Conservation (phyloP, 129 eudicot genomes). For the sunflower (Helianthus annuus) region HanXRQr2.0-SUNRISE NC_035445.2:136164745-136165244, state of each 20-base stretch:
- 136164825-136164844: too few relatives aligned
- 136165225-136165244: slow-evolving; percentile 59
- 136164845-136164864: too few relatives aligned
- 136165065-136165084: slow-evolving; percentile 34
- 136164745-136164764: too few relatives aligned
- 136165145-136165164: slow-evolving; percentile 48
- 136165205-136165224: slow-evolving; percentile 56
- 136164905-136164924: too few relatives aligned
- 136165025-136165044: slow-evolving; percentile 29
- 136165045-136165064: slow-evolving; percentile 16
- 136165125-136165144: slow-evolving; percentile 40
- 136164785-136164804: too few relatives aligned
- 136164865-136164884: too few relatives aligned
- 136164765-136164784: too few relatives aligned
- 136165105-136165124: slow-evolving; percentile 46
- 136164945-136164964: too few relatives aligned
- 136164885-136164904: too few relatives aligned
- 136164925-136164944: too few relatives aligned
- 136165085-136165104: slow-evolving; percentile 54
- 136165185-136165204: slow-evolving; percentile 28
- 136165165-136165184: slow-evolving; percentile 27
- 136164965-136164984: not conserved
- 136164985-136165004: not conserved
- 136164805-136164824: too few relatives aligned
- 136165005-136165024: slow-evolving; percentile 12